phyloP scores from a whole-genome alignment of 305 asterid genomes.

The Fraxinus albicans region DNA sequence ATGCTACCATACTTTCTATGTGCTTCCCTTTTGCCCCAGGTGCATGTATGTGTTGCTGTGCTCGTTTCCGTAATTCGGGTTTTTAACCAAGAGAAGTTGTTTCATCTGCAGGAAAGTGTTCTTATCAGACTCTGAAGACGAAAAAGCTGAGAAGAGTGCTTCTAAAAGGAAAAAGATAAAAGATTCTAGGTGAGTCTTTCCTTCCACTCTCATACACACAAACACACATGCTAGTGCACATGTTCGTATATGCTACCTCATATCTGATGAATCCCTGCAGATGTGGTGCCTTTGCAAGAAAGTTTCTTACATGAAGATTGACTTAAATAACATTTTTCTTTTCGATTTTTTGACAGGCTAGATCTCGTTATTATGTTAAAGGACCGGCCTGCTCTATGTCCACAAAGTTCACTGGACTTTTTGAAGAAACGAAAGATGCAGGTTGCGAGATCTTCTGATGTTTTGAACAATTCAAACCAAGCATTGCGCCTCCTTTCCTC shows the following conservation, averaged over 20 bases:
- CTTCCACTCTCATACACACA: background rate
- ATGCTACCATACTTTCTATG: conserved; percentile 22
- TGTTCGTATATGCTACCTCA: background rate
- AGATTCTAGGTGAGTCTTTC: conserved; percentile 50
- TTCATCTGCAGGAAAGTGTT: conserved; percentile 64
- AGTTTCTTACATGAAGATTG: background rate
- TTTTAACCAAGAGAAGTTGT: conserved; percentile 14
- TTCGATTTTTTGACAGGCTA: conserved; percentile 37
- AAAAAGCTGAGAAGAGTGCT: conserved; percentile 55
- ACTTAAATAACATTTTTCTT: background rate
- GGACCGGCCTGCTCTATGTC: conserved; percentile 67
- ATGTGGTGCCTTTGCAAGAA: background rate
- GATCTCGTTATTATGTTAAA: conserved; percentile 58
- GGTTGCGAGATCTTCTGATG: conserved; percentile 84
- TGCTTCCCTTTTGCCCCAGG: background rate
- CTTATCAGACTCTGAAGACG: conserved; percentile 82
- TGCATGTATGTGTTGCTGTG: conserved; percentile 11
- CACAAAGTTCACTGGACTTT: conserved; percentile 73
- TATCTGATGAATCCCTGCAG: background rate
- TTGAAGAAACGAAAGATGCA: conserved; percentile 69
- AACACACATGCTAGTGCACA: background rate
- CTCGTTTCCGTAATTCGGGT: background rate
- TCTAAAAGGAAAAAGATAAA: conserved; percentile 57
- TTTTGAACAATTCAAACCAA: conserved; percentile 66
- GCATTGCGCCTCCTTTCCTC: conserved; percentile 64